These are phyloP conservation scores for Claviceps sp. DNA, from an alignment of 2,329 filamentous ascomycete genomes.

Conservation along the genomic window DNA sequence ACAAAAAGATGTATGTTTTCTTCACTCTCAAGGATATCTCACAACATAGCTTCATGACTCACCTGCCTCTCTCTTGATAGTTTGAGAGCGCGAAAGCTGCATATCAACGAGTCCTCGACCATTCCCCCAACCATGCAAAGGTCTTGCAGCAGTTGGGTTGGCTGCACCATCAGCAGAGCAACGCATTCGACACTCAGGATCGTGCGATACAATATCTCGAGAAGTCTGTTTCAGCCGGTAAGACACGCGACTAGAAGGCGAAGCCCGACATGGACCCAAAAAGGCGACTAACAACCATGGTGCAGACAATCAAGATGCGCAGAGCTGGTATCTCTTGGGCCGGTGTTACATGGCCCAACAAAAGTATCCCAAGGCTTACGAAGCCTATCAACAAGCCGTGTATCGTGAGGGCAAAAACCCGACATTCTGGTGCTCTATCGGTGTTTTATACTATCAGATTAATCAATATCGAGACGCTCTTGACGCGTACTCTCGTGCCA, in stretches of 20 bases:
- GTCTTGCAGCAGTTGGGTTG: conserved; percentile 95
- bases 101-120: conserved; percentile 84
- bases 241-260: conserved; percentile 18
- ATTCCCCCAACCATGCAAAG: conserved; percentile 93
- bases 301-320: conserved; percentile 84
- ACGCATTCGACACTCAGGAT: conserved; percentile 81
- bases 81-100: conserved; percentile 88
- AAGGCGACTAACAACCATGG: background rate
- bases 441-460: conserved; percentile 97
- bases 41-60: conserved; percentile 16
- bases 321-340: conserved; percentile 96
- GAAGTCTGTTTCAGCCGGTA: conserved; percentile 88
- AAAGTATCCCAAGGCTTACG: conserved; percentile 96
- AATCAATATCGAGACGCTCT: conserved; percentile 98
- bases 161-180: conserved; percentile 94
- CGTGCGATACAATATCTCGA: conserved; percentile 94
- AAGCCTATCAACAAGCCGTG: conserved; percentile 96
- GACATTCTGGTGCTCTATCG: conserved; percentile 99
- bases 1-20: conserved; percentile 80
- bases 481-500: conserved; percentile 93
- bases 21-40: too few relatives aligned
- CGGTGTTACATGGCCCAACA: conserved; percentile 99
- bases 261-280: background rate
- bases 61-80: conserved; percentile 34
- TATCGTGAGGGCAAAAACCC: conserved; percentile 96